Percentiles rank a stretch among this genome's conserved stretches.
These are phyloP conservation scores for Elongisporangium undulatum DNA, from an alignment of 352 stramenopile genomes.

Conservation along the genomic window DNA sequence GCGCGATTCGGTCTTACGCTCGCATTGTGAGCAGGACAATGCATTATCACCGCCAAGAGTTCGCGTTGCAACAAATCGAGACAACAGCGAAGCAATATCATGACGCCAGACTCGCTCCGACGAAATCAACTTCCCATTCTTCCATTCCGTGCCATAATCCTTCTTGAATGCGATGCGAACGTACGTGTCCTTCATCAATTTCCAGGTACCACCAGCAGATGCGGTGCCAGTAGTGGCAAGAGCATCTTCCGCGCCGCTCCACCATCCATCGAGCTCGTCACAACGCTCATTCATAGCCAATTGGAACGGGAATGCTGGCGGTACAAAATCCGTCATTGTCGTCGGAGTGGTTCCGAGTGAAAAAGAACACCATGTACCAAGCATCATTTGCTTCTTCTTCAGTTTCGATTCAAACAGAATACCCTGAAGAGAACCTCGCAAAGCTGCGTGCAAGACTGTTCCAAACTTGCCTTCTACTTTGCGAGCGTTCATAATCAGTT, in stretches of 20 bases:
- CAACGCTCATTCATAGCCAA: constrained; percentile 40
- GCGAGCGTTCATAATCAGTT: constrained; percentile 38
- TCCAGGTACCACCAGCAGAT: constrained; percentile 48
- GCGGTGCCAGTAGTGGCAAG: constrained; percentile 6
- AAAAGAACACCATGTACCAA: constrained; percentile 61
- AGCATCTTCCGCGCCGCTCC: constrained; percentile 46
- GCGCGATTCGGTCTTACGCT: constrained; percentile 75
- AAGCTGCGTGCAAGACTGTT: constrained; percentile 57
- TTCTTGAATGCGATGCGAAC: constrained; percentile 88
- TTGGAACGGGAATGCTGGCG: constrained; percentile 66
- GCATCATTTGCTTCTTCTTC: constrained; percentile 26
- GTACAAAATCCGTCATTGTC: constrained; percentile 59
- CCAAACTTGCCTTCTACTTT: constrained; percentile 71
- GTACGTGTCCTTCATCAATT: constrained; percentile 80
- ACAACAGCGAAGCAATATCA: constrained; percentile 79
- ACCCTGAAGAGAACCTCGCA: constrained; percentile 54
- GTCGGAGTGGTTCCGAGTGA: constrained; percentile 28
- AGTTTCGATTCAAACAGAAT: constrained; percentile 33
- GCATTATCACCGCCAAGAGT: constrained; percentile 80
- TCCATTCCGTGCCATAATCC: constrained; percentile 87
- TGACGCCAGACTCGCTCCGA: constrained; percentile 84
- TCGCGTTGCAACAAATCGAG: constrained; percentile 70
- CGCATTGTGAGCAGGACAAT: constrained; percentile 63
- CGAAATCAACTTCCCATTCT: constrained; percentile 65
- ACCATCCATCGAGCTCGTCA: constrained; percentile 74